Percentiles rank a stretch among this genome's conserved stretches.
Evolutionary conservation across 352 stramenopile species (phyloP).

Genomic region (Phytopythium montanum): DNA sequence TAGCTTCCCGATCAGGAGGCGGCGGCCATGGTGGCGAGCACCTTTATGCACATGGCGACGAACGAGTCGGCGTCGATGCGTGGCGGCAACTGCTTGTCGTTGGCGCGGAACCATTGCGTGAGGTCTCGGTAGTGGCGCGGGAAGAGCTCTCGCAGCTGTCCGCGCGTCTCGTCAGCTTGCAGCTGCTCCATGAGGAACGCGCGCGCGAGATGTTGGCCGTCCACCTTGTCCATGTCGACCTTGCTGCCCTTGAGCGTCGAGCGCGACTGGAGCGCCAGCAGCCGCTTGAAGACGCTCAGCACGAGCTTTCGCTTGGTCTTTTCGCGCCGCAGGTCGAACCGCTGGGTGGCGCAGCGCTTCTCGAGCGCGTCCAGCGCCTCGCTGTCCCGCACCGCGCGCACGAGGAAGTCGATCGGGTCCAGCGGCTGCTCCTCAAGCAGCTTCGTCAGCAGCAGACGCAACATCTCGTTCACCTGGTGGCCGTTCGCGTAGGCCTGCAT

Average conservation of each 20-base stretch:
- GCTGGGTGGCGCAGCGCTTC: conserved; percentile 27
- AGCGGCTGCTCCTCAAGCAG: conserved; percentile 63
- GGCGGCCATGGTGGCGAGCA: conserved; percentile 32
- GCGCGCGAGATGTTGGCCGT: conserved; percentile 26
- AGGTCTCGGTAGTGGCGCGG: conserved; percentile 60
- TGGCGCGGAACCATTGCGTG: conserved; percentile 31
- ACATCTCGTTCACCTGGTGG: conserved; percentile 59
- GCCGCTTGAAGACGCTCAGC: conserved; percentile 41
- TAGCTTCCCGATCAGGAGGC: conserved; percentile 4
- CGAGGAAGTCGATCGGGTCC: conserved; percentile 66
- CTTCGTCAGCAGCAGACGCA: conserved; percentile 51
- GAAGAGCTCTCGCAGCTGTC: conserved; percentile 41
- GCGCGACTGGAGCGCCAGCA: conserved; percentile 45
- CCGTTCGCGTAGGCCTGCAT: conserved; percentile 60
- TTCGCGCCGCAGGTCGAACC: conserved; percentile 62
- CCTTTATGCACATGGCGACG: conserved; percentile 24
- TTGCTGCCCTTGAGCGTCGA: conserved; percentile 34
- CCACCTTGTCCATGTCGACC: conserved; percentile 8
- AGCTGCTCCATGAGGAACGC: conserved; percentile 48
- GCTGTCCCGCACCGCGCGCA: conserved; percentile 48
- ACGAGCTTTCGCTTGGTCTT: conserved; percentile 59
- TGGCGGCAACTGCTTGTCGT: conserved; percentile 30
- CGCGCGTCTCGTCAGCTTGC: conserved; percentile 41
- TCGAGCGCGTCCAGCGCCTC: conserved; percentile 50
- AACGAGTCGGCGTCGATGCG: conserved; percentile 35